Evolutionary conservation across 495 filamentous ascomycete species (phyloP).

Genomic region (Neurospora hispaniola): DNA sequence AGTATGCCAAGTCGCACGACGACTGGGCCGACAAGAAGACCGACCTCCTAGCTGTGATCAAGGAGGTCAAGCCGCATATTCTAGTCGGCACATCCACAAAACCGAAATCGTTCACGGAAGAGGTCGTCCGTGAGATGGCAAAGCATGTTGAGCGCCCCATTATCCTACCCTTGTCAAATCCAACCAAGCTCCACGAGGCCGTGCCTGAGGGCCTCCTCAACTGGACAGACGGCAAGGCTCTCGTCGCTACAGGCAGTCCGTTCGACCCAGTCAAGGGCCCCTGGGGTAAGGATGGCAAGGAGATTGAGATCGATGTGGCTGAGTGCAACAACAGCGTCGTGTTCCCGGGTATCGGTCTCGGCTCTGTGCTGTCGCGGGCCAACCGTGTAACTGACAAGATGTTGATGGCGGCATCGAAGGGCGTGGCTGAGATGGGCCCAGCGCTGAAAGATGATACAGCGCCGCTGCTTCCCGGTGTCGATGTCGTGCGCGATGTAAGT

Average conservation of each 20-base stretch:
- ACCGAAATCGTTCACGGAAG: constrained; percentile 67
- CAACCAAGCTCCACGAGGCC: constrained; percentile 77
- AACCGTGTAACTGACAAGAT: constrained; percentile 61
- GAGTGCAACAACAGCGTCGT: constrained; percentile 89
- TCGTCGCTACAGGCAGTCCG: constrained; percentile 80
- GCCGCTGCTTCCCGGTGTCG: constrained; percentile 66
- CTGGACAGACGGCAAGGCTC: constrained; percentile 68
- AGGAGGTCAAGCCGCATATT: constrained; percentile 66
- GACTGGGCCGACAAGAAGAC: constrained; percentile 51
- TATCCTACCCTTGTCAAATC: constrained; percentile 79
- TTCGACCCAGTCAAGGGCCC: constrained; percentile 65
- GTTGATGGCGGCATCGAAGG: constrained; percentile 68
- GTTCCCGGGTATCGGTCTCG: constrained; percentile 80
- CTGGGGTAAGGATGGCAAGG: constrained; percentile 42
- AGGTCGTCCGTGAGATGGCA: constrained; percentile 70
- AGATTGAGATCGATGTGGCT: constrained; percentile 53
- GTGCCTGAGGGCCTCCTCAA: constrained; percentile 61
- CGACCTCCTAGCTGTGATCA: constrained; percentile 56
- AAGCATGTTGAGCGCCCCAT: constrained; percentile 65
- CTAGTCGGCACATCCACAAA: constrained; percentile 78
- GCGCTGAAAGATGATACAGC: constrained; percentile 40
- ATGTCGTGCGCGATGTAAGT: constrained; percentile 62
- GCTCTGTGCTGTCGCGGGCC: constrained; percentile 57
- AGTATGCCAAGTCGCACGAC: constrained; percentile 52
- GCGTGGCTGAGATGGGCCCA: constrained; percentile 59